Base-by-base conservation (phyloP, 805 yeast species). In the Scheffersomyces amazonensis region DNA sequence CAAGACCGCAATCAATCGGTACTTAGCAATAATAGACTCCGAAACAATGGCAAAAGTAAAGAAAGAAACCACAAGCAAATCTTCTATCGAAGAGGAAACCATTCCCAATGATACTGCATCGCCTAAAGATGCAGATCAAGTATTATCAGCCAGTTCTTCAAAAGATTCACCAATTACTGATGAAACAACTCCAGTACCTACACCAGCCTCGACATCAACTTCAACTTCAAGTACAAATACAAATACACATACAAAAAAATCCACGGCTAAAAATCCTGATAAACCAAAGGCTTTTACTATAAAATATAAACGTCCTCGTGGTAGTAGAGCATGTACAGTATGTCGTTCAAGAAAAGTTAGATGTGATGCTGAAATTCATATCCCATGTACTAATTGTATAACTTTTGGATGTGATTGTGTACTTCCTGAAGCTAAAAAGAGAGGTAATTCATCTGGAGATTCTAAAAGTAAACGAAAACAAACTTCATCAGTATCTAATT, bases 341-440 rank as follows among this genome's bases (percentile, higher is more conserved):
- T 86, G 93, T 53, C 80, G 87, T 38, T 74, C 82, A 6, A 67
- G 93, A 24, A 85, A 85, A 50, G 93, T 85, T n/a, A 74, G 89
- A 24, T 85, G 95, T 61, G 87, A 82, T 52, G 86, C 83, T 10
- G 83, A 67, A 43, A 67, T 68, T 29, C 73, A 66, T 46, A 67
- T 67, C 13, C 75, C 75, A 3, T 68, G 73, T 43, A 58, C 64
- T 13, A 83, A 83, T 56, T 83, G 91, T 54, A 68, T 76, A 24
- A 81, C 84, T 3, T 83, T 82, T 57, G 82, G 84, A 6, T 75
- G 87, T 50, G 87, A 80, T 35, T 87, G 90, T 62, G 64, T 67
- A 23, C 69, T 83, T 36, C 90, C 89, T 1, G 83, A 76, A 46
- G 74, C 71, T 20, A 80, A 69, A 51, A 76, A 58, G 62, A 61